Evolutionary conservation across 768 basidiomycete genomes (phyloP), one percentile per base, ranked within the genome.

Genomic region (Podaxis rugospora): DNA sequence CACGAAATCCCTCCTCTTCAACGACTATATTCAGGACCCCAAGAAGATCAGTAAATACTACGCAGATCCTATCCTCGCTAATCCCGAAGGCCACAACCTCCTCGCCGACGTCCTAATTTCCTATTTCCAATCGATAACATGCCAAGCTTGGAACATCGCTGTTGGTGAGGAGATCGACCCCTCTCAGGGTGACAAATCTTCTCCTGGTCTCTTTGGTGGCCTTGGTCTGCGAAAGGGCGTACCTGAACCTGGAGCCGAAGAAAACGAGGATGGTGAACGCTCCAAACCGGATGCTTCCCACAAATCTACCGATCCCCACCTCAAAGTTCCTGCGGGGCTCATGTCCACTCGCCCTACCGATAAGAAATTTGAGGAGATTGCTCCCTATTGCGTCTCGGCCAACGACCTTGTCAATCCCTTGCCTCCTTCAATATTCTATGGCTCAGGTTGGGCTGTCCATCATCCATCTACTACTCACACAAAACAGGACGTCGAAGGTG

Each of bases 381-480:
- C 86, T 40, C 97, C 96, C 5, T 94, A 82, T 76, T 98, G 97
- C 72, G 94, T 93, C 0, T 89, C 88, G 21, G 97, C 97, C n/a
- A 96, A 98, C 73, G 95, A 99, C 71, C 80, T 98, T 55, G 93
- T 99, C 73, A 98, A 98, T 75, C 97, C 97, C 1, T 81, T 98
- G 0, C 96, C 96, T n/a, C 86, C 89, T 0, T 92, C 92, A 32
- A 75, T 98, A 66, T 98, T 98, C 77, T 91, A 89, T 63, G 97
- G 95, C 32, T 88, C 89, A 0, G 97, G 97, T 5, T 99, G 96
- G 96, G 80, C 82, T 62, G 83, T 84, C 0, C 83, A 82, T 68
- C 92, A 95, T 71, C 93, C 90, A 0, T 71, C 81, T 1, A 66
- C 73, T 47, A 73, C 68, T 2, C 18, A 40, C 11, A 9, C 37